These are phyloP conservation scores for Dunaliella primolecta DNA, from an alignment of 139 green algal species.

Conservation along the genomic window DNA sequence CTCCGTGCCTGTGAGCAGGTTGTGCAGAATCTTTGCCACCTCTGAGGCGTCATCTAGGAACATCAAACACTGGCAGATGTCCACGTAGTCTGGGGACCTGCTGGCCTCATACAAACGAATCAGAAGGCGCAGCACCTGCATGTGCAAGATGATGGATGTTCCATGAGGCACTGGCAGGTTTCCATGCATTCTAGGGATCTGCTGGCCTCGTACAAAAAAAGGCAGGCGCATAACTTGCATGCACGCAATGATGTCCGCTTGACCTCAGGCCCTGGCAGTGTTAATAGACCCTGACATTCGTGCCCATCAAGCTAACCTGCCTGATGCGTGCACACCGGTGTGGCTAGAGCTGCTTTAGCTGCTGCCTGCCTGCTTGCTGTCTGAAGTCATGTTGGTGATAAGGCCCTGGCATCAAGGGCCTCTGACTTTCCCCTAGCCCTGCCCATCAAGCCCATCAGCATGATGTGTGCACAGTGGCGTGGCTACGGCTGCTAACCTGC, in stretches of 20 bases:
- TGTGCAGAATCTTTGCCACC: slow-evolving; percentile 80
- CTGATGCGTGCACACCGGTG: too few relatives aligned
- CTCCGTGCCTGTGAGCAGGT: slow-evolving; percentile 68
- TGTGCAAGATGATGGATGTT: background rate
- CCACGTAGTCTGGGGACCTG: slow-evolving; percentile 67
- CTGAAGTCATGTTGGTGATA: too few relatives aligned
- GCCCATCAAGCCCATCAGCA: too few relatives aligned
- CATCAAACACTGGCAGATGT: slow-evolving; percentile 90
- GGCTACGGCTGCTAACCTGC: too few relatives aligned
- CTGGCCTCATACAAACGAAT: slow-evolving; percentile 71
- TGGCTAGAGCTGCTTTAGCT: too few relatives aligned
- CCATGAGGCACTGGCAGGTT: slow-evolving; percentile 91
- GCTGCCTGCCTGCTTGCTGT: too few relatives aligned
- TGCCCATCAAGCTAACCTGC: background rate
- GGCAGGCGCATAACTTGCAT: slow-evolving; percentile 78
- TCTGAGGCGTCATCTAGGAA: slow-evolving; percentile 80
- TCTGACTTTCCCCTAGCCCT: too few relatives aligned
- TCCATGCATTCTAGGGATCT: slow-evolving; percentile 68
- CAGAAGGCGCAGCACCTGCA: slow-evolving; percentile 79
- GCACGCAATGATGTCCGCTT: background rate
- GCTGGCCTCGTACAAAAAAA: slow-evolving; percentile 69
- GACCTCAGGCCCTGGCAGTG: slow-evolving; percentile 83
- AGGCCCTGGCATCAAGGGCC: too few relatives aligned
- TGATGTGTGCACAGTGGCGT: too few relatives aligned
- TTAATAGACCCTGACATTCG: background rate